phyloP scores from a whole-genome alignment of 805 yeast species.

The Metschnikowia sp. region DNA sequence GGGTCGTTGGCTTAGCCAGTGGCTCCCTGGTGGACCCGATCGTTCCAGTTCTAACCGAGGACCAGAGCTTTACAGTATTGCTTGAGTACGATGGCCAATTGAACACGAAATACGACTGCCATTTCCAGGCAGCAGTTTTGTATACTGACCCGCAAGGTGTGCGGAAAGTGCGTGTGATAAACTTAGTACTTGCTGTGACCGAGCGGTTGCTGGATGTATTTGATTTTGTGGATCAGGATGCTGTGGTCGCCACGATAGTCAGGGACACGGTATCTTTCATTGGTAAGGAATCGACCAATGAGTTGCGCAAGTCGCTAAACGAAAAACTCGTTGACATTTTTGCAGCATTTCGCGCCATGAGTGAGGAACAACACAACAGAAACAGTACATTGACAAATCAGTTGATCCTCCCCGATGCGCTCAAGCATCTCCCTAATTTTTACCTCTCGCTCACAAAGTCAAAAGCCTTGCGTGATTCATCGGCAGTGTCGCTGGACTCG shows the following conservation, averaged over 20 bases:
- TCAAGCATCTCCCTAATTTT: conserved; percentile 67
- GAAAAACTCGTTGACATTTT: conserved; percentile 42
- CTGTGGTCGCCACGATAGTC: conserved; percentile 36
- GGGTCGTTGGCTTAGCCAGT: conserved; percentile 16
- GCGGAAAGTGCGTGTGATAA: conserved; percentile 83
- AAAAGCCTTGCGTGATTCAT: conserved; percentile 52
- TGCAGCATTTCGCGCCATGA: conserved; percentile 50
- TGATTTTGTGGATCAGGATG: conserved; percentile 69
- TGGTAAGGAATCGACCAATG: conserved; percentile 37
- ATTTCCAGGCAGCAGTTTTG: conserved; percentile 85
- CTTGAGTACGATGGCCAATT: conserved; percentile 75
- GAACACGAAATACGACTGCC: conserved; percentile 69
- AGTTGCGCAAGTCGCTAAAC: conserved; percentile 38
- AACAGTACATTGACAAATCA: conserved; percentile 46
- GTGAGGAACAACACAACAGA: conserved; percentile 37
- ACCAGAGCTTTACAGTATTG: conserved; percentile 66
- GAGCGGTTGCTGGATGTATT: conserved; percentile 71
- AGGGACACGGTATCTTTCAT: conserved; percentile 40
- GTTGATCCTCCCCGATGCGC: conserved; percentile 76
- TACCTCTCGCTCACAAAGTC: conserved; percentile 69
- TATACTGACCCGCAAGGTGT: conserved; percentile 77
- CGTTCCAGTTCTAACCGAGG: conserved; percentile 61
- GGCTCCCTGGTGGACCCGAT: conserved; percentile 52
- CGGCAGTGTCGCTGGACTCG: conserved; percentile 54
- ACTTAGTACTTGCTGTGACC: conserved; percentile 77